Percentiles rank a stretch among this genome's conserved stretches.
These are phyloP conservation scores for Fusarium lyarnte DNA, from an alignment of 2,329 filamentous ascomycete species.

Conservation along the genomic window DNA sequence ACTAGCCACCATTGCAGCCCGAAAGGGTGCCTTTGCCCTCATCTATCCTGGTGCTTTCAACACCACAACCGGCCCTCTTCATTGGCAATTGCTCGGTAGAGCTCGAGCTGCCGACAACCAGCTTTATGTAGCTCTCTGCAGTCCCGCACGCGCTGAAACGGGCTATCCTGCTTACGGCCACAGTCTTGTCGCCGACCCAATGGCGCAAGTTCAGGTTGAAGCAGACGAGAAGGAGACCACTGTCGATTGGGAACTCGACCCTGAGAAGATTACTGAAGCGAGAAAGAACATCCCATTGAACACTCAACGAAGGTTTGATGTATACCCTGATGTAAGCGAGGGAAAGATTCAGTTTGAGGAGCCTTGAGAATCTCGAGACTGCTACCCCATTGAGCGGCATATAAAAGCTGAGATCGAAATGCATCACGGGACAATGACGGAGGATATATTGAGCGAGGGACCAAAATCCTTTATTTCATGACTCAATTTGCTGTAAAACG, in stretches of 20 bases:
- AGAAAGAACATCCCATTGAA: conserved; percentile 86
- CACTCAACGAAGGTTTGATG: conserved; percentile 88
- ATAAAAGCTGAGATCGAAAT: not conserved
- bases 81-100: conserved; percentile 87
- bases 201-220: conserved; percentile 82
- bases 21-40: conserved; percentile 86
- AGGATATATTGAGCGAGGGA: not conserved
- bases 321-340: conserved; percentile 89
- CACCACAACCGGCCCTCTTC: conserved; percentile 87
- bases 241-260: conserved; percentile 76
- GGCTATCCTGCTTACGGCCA: conserved; percentile 93
- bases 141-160: conserved; percentile 81
- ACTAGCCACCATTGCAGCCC: conserved; percentile 86
- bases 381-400: not conserved
- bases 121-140: conserved; percentile 91
- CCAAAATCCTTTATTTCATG: conserved; percentile 28
- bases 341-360: conserved; percentile 57
- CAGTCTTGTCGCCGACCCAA: conserved; percentile 86
- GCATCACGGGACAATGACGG: not conserved
- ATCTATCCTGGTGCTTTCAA: conserved; percentile 99
- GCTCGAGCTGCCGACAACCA: conserved; percentile 94
- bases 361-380: conserved; percentile 26
- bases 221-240: conserved; percentile 81
- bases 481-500: conserved; percentile 28
- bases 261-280: conserved; percentile 75